Evolutionary conservation across 2,329 filamentous ascomycete species (phyloP).

Genomic region (Penicillium corylophilum): DNA sequence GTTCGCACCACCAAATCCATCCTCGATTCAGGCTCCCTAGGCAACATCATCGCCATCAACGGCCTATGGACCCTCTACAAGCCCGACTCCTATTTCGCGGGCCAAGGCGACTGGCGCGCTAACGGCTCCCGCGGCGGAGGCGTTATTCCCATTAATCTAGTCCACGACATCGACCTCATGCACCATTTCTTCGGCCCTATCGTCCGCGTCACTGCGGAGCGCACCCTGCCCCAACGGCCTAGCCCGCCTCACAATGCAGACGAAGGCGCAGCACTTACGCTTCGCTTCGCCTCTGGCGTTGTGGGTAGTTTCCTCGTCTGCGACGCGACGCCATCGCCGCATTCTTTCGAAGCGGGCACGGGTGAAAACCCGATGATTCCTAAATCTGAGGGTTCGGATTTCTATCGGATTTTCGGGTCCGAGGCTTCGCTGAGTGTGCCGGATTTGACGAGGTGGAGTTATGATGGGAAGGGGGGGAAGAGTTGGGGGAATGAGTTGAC

Average conservation of each 20-base stretch:
- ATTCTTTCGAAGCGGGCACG: conserved; percentile 58
- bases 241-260: conserved; percentile 47
- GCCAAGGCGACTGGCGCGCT: conserved; percentile 51
- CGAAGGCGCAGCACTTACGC: conserved; percentile 56
- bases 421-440: conserved; percentile 55
- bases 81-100: conserved; percentile 52
- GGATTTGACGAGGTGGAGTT: conserved; percentile 53
- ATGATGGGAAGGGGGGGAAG: conserved; percentile 39
- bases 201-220: conserved; percentile 52
- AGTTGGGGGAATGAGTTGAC: conserved; percentile 45
- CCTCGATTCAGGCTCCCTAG: conserved; percentile 44
- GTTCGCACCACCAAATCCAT: conserved; percentile 51
- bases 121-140: conserved; percentile 47
- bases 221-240: conserved; percentile 44
- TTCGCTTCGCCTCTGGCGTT: conserved; percentile 54
- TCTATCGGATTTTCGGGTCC: conserved; percentile 58
- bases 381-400: conserved; percentile 38
- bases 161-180: conserved; percentile 62
- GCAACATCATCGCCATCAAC: conserved; percentile 52
- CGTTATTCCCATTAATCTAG: conserved; percentile 57
- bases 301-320: conserved; percentile 59
- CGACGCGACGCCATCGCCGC: conserved; percentile 53
- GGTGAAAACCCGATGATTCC: conserved; percentile 58
- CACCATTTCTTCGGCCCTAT: conserved; percentile 59
- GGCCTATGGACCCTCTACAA: conserved; percentile 58